Base-by-base conservation (phyloP, 768 basidiomycete genomes). In the Xerocomus potaroensis region DNA sequence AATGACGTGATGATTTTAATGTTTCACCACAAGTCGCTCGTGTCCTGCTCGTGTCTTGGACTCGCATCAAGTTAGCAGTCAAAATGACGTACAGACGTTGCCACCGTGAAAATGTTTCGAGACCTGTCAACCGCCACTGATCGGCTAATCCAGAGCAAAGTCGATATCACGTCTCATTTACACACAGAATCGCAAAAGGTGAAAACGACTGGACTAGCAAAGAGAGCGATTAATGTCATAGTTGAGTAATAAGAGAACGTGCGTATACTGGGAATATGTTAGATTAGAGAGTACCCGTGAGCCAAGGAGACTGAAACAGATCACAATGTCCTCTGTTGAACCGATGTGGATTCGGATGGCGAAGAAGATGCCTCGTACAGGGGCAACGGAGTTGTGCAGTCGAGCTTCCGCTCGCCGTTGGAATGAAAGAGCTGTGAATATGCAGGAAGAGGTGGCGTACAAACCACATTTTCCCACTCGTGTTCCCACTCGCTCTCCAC, bases 361-460 rank as follows among this genome's bases (percentile, higher is more conserved):
- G 47, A 55, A 27, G 52, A 35, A n/a, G 43, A 30, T 14, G 32
- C 81, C 14, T 76, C 77, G 58, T 87, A 87, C 19, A 76, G 69
- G 0, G 87, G 88, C 34, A 87, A 66, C 12, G 80, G 83, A 14
- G 41, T 56, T n/a, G 76, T 78, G 50, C 77, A 73, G 58, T 90
- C 87, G 40, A 86, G 71, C 67, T 80, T 85, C 45, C 75, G 74
- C 43, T 88, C 83, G 15, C 90, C 89, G 54, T 87, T 85, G 15
- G 71, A 57, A 58, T 90, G 69, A 67, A 83, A 91, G 16, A 91
- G 71, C 53, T 89, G 86, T 5, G 85, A 87, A 59, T 91, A 91
- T 3, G 82, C 76, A 2, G 89, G 90, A 16, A 88, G 77, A 34
- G 55, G 56, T 12, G 65, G 62, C 5, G 59, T 49, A 41, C 56